Base-by-base conservation (phyloP, 2,329 filamentous ascomycete genomes). In the Fusarium nanum region DNA sequence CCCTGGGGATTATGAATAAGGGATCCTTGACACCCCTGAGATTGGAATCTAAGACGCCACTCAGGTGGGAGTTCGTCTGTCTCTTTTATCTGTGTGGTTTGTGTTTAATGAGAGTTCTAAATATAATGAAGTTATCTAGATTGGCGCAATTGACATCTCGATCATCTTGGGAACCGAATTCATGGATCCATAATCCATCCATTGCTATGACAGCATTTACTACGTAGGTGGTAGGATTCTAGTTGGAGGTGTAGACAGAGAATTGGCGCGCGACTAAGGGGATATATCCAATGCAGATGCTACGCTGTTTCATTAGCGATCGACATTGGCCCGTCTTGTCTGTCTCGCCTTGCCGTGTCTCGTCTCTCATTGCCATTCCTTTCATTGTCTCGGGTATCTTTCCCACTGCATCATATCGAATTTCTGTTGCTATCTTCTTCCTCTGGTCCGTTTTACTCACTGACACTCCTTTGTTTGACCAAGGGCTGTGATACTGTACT, bases 281-380 rank as follows among this genome's bases (percentile, higher is more conserved):
- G 58, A 53, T 37, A 37, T 37, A 37, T 37, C 10, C 34, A 37
- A 37, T n/a, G 34, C 34, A 37, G 18, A n/a, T 70, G 61, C 44
- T 30, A 49, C 50, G 48, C 56, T 54, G 45, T 63, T 57, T 71
- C 63, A 70, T 56, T 71, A 60, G 30, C 47, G 67, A 70, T 70
- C 67, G 58, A 64, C 67, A 64, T 53, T 53, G 49, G 14, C 49
- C 37, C 25, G 16, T 40, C 20, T 32, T 46, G 60, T 42, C 48
- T 46, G 49, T 52, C 23, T 52, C 49, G 49, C 49, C 23, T 22
- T 46, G 14, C 16, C 37, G 56, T 45, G 59, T 46, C 59, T 37
- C 30, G 45, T 59, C 23, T 60, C 37, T 53, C 30, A 20, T 14
- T 40, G 14, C 6, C 22, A 30, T 40, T 28, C 49, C 48, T 52